Percentiles rank a stretch among this genome's conserved stretches.
phyloP scores from a whole-genome alignment of 2,329 filamentous ascomycete species.

The Paecilomyces niveus region DNA sequence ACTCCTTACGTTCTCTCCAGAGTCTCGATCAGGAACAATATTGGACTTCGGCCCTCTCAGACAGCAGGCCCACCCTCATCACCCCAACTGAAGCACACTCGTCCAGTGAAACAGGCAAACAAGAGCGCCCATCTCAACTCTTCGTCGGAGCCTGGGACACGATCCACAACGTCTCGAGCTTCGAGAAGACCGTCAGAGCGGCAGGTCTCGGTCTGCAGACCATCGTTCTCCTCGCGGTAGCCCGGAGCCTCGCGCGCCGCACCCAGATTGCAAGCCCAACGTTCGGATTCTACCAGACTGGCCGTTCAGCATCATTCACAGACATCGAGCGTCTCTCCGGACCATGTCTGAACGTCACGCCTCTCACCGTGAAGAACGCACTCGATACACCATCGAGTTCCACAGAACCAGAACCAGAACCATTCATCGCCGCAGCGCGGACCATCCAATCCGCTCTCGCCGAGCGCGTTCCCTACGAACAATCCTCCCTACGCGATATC shows the following conservation, averaged over 20 bases:
- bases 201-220: conserved; percentile 18
- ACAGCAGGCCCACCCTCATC: conserved; percentile 14
- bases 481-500: conserved; percentile 20
- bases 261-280: conserved; percentile 14
- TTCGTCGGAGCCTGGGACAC: conserved; percentile 18
- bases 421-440: conserved; percentile 7
- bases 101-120: neutral
- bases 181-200: conserved; percentile 14
- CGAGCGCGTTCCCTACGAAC: conserved; percentile 20
- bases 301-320: conserved; percentile 20
- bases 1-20: conserved; percentile 13
- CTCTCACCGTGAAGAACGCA: conserved; percentile 14
- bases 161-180: conserved; percentile 14
- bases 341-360: conserved; percentile 26
- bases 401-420: neutral
- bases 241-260: conserved; percentile 15
- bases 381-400: neutral
- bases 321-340: conserved; percentile 18
- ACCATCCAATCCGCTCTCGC: conserved; percentile 17
- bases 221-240: conserved; percentile 21
- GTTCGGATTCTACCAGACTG: conserved; percentile 25
- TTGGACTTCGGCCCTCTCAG: conserved; percentile 15
- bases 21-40: conserved; percentile 12
- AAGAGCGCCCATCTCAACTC: conserved; percentile 1
- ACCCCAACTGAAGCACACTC: no score